phyloP scores from a whole-genome alignment of 768 basidiomycete species.

The Tulasnella sp. region DNA sequence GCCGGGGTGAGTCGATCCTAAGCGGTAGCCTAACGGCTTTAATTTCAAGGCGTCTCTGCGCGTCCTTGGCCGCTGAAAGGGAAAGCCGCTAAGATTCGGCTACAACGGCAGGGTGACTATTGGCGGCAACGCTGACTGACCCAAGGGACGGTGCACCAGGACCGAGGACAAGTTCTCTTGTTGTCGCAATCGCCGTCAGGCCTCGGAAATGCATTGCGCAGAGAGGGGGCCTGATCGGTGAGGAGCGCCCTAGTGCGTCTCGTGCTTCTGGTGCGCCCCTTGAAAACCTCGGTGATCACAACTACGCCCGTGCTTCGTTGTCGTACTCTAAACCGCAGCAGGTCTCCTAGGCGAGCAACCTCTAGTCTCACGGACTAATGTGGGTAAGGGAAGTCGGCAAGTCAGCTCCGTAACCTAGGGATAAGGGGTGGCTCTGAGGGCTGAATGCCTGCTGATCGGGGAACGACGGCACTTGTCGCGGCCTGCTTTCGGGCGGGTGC shows the following conservation, averaged over 20 bases:
- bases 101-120: conserved; percentile 61
- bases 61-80: conserved; percentile 68
- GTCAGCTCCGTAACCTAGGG: conserved; percentile 81
- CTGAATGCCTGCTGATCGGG: conserved; percentile 75
- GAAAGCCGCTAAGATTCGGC: conserved; percentile 79
- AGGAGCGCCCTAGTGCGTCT: conserved; percentile 72
- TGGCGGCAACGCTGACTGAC: conserved; percentile 49
- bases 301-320: conserved; percentile 65
- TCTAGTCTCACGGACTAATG: conserved; percentile 79
- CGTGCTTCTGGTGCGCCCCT: conserved; percentile 75
- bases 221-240: conserved; percentile 76
- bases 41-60: conserved; percentile 66
- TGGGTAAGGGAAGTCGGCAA: conserved; percentile 82
- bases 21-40: conserved; percentile 76
- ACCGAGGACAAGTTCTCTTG: conserved; percentile 80
- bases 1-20: conserved; percentile 86
- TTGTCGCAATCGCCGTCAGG: conserved; percentile 71
- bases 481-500: conserved; percentile 49
- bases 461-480: conserved; percentile 68
- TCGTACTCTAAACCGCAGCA: conserved; percentile 80
- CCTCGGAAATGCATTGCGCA: conserved; percentile 75
- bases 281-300: conserved; percentile 77
- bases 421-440: conserved; percentile 81
- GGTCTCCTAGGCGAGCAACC: conserved; percentile 82
- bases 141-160: conserved; percentile 62